Conservation (phyloP, 306 rosid genomes). For the Corylus avellana region DNA sequence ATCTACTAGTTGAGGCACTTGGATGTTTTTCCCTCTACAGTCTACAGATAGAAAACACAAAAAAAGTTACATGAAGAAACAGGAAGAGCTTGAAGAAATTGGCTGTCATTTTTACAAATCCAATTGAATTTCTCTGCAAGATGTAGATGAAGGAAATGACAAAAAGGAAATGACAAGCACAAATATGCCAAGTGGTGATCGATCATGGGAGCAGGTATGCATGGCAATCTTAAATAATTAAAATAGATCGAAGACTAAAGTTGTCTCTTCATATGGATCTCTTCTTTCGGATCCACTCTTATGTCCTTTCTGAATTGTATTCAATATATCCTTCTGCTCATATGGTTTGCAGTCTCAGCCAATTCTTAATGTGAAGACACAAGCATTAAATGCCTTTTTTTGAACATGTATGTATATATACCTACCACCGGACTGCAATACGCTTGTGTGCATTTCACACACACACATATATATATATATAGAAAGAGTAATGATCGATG, state of each 20-base stretch:
- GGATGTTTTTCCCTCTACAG: too few species aligned
- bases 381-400: neutral
- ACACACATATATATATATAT: too few species aligned
- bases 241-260: neutral
- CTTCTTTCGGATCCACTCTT: neutral
- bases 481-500: too few species aligned
- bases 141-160: neutral
- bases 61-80: neutral
- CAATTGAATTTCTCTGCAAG: neutral
- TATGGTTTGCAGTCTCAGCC: neutral
- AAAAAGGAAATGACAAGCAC: neutral
- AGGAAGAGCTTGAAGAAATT: neutral
- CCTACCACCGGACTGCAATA: too few species aligned
- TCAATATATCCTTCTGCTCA: neutral
- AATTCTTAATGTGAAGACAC: neutral
- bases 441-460: too few species aligned
- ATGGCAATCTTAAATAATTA: neutral
- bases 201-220: neutral
- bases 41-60: too few species aligned
- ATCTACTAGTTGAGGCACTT: neutral
- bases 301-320: neutral
- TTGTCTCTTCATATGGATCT: conserved; percentile 7
- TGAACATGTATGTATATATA: too few species aligned
- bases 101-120: neutral
- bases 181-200: neutral